Evolutionary conservation across 805 yeast genomes (phyloP).

Genomic region (Dipodascopsis tothii): DNA sequence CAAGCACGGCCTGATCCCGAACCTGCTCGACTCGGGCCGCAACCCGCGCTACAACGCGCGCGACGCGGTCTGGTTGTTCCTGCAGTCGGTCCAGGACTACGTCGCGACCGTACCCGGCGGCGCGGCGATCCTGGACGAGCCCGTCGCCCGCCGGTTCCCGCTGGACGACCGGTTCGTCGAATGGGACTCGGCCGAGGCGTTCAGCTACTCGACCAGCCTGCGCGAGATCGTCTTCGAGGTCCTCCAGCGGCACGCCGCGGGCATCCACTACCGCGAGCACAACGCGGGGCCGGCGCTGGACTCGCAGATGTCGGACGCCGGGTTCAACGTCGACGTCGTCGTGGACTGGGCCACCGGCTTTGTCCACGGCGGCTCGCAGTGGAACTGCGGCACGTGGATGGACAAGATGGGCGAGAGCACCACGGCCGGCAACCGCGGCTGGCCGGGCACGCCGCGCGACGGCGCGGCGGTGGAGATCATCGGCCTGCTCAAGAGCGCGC

Average conservation of each 20-base stretch:
- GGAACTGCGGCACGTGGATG: conserved; percentile 98
- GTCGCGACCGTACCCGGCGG: conserved; percentile 63
- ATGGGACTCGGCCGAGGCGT: conserved; percentile 66
- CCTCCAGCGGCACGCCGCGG: conserved; percentile 78
- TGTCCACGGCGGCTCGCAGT: conserved; percentile 83
- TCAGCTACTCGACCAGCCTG: conserved; percentile 59
- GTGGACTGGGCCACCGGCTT: conserved; percentile 90
- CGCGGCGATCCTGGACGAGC: conserved; percentile 53
- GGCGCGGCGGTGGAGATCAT: conserved; percentile 93
- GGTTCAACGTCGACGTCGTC: conserved; percentile 71
- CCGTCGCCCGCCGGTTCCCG: conserved; percentile 79
- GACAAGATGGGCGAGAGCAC: conserved; percentile 97
- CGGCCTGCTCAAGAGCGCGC: conserved; percentile 75
- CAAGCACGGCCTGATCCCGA: conserved; percentile 93
- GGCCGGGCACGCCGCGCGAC: conserved; percentile 95
- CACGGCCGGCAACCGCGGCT: conserved; percentile 75
- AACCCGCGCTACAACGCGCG: conserved; percentile 93
- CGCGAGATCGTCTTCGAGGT: conserved; percentile 78
- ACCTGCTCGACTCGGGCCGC: conserved; percentile 82
- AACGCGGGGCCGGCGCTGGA: conserved; percentile 87
- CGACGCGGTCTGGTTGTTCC: conserved; percentile 94
- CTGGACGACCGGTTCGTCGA: conserved; percentile 72
- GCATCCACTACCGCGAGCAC: conserved; percentile 84
- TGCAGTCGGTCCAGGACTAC: conserved; percentile 84
- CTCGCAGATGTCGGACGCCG: conserved; percentile 85